Percentiles rank a stretch among this genome's conserved stretches.
phyloP scores from a whole-genome alignment of 139 green algal species.

The Ettlia oleoabundans region DNA sequence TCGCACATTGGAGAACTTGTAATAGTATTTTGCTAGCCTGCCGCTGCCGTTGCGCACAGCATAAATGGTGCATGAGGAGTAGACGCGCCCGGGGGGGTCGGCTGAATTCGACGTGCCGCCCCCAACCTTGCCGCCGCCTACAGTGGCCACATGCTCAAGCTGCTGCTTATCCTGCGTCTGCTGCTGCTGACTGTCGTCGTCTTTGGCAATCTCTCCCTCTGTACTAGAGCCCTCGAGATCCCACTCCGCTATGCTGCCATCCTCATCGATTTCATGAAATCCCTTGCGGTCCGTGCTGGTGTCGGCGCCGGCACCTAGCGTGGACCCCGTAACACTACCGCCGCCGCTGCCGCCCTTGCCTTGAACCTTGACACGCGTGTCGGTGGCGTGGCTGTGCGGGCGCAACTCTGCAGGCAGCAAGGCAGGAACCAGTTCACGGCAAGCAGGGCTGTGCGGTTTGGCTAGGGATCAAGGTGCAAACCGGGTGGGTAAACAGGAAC shows the following conservation, averaged over 20 bases:
- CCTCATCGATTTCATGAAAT: background rate
- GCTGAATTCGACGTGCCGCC: background rate
- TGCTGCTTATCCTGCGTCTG: no score
- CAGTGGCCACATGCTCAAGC: background rate
- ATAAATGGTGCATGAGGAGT: conserved; percentile 24
- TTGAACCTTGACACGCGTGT: no score
- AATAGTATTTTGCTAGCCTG: conserved; percentile 31
- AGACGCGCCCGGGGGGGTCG: background rate
- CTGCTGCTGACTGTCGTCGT: no score
- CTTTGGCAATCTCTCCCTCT: background rate
- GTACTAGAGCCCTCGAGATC: background rate
- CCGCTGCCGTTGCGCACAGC: conserved; percentile 30
- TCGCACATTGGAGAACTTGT: conserved; percentile 30
- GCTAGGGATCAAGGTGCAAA: no score
- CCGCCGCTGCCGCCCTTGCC: no score
- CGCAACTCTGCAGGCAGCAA: background rate
- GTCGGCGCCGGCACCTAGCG: background rate
- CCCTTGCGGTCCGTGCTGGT: background rate
- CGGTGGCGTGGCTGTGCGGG: background rate
- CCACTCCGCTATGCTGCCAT: background rate
- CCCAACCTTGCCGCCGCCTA: background rate
- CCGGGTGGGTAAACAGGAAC: no score
- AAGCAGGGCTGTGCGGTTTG: background rate
- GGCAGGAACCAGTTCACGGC: background rate
- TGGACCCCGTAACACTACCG: no score